A percentile compares a stretch with the other conserved stretches of the same genome.
These are phyloP conservation scores for Metarhizium brunneum DNA, from an alignment of 2,329 filamentous ascomycete species.

Conservation along the genomic window DNA sequence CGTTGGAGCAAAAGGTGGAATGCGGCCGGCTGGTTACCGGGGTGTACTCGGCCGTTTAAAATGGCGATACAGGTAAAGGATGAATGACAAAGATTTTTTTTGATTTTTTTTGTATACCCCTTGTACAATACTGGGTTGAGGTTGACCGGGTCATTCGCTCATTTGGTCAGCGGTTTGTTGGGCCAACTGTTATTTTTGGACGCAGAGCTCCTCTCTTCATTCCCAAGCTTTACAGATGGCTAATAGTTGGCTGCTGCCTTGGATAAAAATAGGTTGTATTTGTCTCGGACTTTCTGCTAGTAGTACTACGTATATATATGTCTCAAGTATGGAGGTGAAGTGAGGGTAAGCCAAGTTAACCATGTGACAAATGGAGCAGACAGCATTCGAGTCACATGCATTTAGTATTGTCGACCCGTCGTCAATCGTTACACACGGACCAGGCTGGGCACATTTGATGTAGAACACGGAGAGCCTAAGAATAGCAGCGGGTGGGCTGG, in stretches of 20 bases:
- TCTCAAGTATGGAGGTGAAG: too few species aligned
- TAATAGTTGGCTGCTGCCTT: background rate
- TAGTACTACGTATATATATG: too few species aligned
- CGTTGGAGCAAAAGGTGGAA: slow-evolving; percentile 77
- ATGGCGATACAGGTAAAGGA: background rate
- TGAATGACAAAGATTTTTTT: background rate
- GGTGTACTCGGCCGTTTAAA: slow-evolving; percentile 61
- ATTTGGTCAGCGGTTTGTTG: background rate
- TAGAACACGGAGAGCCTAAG: background rate
- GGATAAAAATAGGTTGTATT: too few species aligned
- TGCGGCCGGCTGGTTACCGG: slow-evolving; percentile 76
- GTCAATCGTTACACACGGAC: too few species aligned
- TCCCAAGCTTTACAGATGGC: background rate
- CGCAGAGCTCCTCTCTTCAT: background rate
- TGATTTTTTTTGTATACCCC: background rate
- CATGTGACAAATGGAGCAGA: too few species aligned
- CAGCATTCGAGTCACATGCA: too few species aligned
- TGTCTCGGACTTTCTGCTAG: background rate
- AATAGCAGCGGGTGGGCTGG: background rate
- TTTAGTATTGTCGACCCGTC: too few species aligned
- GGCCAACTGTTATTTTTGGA: background rate
- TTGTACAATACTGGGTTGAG: background rate
- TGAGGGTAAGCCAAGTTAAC: too few species aligned
- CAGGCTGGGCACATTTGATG: background rate
- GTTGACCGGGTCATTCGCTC: background rate